A percentile compares a stretch with the other conserved stretches of the same genome.
phyloP scores from a whole-genome alignment of 257 asterid species.

The Solanum dulcamara region DNA sequence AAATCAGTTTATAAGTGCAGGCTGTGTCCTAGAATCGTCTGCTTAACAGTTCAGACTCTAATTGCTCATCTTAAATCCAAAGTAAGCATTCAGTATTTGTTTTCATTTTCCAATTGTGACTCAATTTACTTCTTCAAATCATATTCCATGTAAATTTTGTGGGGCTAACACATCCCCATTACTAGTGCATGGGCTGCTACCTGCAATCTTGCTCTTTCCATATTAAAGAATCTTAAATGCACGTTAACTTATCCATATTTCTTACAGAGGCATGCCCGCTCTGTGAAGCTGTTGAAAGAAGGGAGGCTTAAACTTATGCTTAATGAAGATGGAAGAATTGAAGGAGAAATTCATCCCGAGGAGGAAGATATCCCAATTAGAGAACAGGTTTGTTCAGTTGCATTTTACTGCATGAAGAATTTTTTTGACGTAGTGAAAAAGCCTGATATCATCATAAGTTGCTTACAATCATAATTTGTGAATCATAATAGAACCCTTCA shows the following conservation, averaged over 20 bases:
- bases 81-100: conserved; percentile 27
- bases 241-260: background rate
- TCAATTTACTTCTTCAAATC: background rate
- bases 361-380: conserved; percentile 7
- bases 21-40: conserved; percentile 84
- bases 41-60: conserved; percentile 67
- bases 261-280: conserved; percentile 80
- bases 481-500: conserved; percentile 13
- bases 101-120: background rate
- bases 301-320: conserved; percentile 90
- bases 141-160: background rate
- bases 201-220: background rate
- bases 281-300: conserved; percentile 62
- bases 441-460: background rate
- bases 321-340: conserved; percentile 38
- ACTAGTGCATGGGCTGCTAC: background rate
- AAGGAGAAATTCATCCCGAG: conserved; percentile 37
- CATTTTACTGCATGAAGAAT: background rate
- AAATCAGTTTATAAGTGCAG: conserved; percentile 93
- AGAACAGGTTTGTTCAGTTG: conserved; percentile 27
- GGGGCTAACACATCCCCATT: background rate
- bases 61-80: conserved; percentile 76
- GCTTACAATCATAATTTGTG: background rate
- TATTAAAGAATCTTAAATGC: background rate
- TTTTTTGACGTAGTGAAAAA: background rate